Conservation (phyloP, 2,329 filamentous ascomycete genomes). For the Sclerotinia subarctica region DNA sequence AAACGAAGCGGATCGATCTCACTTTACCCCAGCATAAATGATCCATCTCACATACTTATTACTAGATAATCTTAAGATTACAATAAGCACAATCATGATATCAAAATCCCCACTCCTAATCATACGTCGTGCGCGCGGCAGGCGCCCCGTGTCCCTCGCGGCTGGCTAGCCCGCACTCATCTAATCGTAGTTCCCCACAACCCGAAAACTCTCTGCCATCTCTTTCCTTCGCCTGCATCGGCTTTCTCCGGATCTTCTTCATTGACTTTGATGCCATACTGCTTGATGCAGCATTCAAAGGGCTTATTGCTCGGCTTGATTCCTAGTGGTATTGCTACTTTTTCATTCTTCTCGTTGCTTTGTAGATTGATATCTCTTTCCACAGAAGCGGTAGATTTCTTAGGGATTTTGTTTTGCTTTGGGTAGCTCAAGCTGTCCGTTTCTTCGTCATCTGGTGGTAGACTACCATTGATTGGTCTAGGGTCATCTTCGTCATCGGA, state of each 20-base stretch:
- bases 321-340: conserved; percentile 18
- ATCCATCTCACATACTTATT: neutral
- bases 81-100: neutral
- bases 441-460: conserved; percentile 9
- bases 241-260: conserved; percentile 43
- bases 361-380: neutral
- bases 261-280: conserved; percentile 59
- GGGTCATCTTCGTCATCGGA: conserved; percentile 1
- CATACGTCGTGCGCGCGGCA: too few species aligned
- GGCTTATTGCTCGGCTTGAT: conserved; percentile 50
- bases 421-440: neutral
- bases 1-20: neutral
- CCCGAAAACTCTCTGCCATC: conserved; percentile 62
- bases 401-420: neutral
- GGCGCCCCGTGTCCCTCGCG: too few species aligned
- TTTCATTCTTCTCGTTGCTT: neutral
- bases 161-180: neutral
- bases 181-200: conserved; percentile 63
- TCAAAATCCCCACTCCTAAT: neutral
- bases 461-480: neutral
- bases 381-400: neutral
- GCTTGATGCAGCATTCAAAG: conserved; percentile 67
- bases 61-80: neutral
- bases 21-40: neutral
- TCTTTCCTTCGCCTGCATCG: conserved; percentile 45